phyloP scores from a whole-genome alignment of 1,284 basidiomycete genomes.

The Mycena sp. region DNA sequence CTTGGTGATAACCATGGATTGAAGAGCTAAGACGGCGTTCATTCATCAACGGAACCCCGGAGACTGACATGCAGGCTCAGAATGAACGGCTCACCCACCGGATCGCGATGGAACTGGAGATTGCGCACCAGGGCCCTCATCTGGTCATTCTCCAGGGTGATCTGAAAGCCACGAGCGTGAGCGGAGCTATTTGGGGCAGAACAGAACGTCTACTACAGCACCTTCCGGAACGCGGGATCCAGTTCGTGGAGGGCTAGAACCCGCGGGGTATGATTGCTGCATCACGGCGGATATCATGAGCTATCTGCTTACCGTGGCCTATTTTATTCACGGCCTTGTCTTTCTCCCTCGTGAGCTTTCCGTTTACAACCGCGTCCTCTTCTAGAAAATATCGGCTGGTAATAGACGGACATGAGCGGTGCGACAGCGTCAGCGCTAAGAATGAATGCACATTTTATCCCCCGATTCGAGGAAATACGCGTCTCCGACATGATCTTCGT shows the following conservation, averaged over 20 bases:
- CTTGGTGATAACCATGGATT: slow-evolving; percentile 96
- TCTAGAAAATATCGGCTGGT: slow-evolving; percentile 84
- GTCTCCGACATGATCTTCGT: slow-evolving; percentile 82
- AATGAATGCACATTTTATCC: slow-evolving; percentile 78
- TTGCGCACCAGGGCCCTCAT: slow-evolving; percentile 76
- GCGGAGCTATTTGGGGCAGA: neutral
- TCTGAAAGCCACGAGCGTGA: neutral
- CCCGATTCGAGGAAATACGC: slow-evolving; percentile 92
- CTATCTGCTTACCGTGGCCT: slow-evolving; percentile 71
- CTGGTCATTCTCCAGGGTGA: slow-evolving; percentile 80
- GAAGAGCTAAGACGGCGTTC: slow-evolving; percentile 66
- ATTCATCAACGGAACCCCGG: neutral
- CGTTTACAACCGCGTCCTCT: slow-evolving; percentile 76
- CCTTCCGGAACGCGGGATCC: slow-evolving; percentile 82
- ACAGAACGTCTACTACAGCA: neutral
- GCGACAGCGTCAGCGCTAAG: neutral
- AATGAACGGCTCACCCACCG: slow-evolving; percentile 67
- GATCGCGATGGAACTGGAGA: slow-evolving; percentile 83
- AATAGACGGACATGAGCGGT: neutral
- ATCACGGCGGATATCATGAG: no score
- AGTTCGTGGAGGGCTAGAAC: slow-evolving; percentile 79
- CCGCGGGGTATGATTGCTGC: no score
- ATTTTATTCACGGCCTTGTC: slow-evolving; percentile 86
- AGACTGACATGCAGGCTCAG: neutral
- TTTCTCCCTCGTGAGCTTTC: slow-evolving; percentile 81